Percentiles rank a stretch among this genome's conserved stretches.
phyloP scores from a whole-genome alignment of 805 yeast genomes.

The Pichia gijzeniarum region DNA sequence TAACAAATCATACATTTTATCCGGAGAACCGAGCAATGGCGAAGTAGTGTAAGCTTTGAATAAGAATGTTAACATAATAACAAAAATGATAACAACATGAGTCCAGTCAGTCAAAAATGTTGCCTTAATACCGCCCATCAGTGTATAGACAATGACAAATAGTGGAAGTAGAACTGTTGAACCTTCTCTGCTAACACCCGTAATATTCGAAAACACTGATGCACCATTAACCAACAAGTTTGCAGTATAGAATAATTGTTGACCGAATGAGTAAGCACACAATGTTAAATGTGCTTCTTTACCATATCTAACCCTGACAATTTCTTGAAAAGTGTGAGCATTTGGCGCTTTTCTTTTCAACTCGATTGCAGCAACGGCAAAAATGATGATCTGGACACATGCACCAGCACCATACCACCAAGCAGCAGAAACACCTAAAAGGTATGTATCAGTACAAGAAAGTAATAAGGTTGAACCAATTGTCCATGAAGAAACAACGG shows the following conservation, averaged over 20 bases:
- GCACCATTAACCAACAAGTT: slow-evolving; percentile 32
- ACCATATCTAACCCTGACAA: slow-evolving; percentile 30
- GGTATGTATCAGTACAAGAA: slow-evolving; percentile 29
- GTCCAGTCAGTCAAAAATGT: slow-evolving; percentile 36
- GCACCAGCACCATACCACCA: slow-evolving; percentile 33
- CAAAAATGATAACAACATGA: slow-evolving; percentile 33
- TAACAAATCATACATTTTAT: slow-evolving; percentile 29
- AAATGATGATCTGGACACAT: slow-evolving; percentile 31
- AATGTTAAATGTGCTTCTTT: slow-evolving; percentile 24
- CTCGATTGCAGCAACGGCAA: slow-evolving; percentile 29
- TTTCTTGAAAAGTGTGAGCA: slow-evolving; percentile 33
- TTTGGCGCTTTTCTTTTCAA: slow-evolving; percentile 32
- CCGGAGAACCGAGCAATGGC: slow-evolving; percentile 31
- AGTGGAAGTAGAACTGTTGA: slow-evolving; percentile 31
- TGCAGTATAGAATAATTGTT: slow-evolving; percentile 29
- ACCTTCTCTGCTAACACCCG: slow-evolving; percentile 32
- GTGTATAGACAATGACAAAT: slow-evolving; percentile 32
- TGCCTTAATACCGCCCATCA: slow-evolving; percentile 37
- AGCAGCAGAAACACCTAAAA: slow-evolving; percentile 32
- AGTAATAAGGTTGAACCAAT: slow-evolving; percentile 28
- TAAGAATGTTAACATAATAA: slow-evolving; percentile 25
- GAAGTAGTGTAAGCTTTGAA: slow-evolving; percentile 29
- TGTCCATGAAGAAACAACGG: slow-evolving; percentile 34
- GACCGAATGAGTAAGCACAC: slow-evolving; percentile 24
- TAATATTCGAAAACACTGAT: slow-evolving; percentile 27